A percentile compares a stretch with the other conserved stretches of the same genome.
Evolutionary conservation across 106 monocot genomes (phyloP).

Genomic region (Platanthera zijinensis): DNA sequence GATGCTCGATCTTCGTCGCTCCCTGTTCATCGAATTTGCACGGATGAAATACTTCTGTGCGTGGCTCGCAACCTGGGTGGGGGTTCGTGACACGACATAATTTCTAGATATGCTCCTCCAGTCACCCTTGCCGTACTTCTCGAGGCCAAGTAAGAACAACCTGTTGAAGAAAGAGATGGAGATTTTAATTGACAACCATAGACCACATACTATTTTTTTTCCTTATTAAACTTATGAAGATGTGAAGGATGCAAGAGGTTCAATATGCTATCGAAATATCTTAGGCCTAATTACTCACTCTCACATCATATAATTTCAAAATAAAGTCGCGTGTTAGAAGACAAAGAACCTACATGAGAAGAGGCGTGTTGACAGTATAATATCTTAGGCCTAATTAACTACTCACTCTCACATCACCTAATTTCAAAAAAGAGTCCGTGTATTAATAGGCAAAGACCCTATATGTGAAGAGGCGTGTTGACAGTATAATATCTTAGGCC

Average conservation of each 20-base stretch:
- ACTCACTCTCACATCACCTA: too few relatives aligned
- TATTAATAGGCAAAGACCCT: too few relatives aligned
- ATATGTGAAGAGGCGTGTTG: too few relatives aligned
- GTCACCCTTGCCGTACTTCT: constrained; percentile 90
- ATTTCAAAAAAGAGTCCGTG: too few relatives aligned
- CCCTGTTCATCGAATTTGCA: constrained; percentile 77
- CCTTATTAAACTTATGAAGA: neutral
- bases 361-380: too few relatives aligned
- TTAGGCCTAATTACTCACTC: too few relatives aligned
- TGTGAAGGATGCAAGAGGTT: neutral
- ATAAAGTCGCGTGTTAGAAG: too few relatives aligned
- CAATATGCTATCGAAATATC: too few relatives aligned
- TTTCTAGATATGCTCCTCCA: constrained; percentile 98
- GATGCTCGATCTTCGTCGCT: constrained; percentile 79
- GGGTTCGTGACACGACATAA: constrained; percentile 77
- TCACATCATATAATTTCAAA: too few relatives aligned
- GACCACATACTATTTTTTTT: neutral
- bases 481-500: too few relatives aligned
- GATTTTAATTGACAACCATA: neutral
- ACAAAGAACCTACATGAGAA: too few relatives aligned
- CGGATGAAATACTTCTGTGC: constrained; percentile 97
- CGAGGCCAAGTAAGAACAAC: constrained; percentile 75
- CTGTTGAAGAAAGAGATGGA: constrained; percentile 13
- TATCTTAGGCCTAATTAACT: too few relatives aligned
- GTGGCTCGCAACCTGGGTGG: constrained; percentile 91